Conservation (phyloP, 2,329 filamentous ascomycete species). For the Xylariaceae sp. region DNA sequence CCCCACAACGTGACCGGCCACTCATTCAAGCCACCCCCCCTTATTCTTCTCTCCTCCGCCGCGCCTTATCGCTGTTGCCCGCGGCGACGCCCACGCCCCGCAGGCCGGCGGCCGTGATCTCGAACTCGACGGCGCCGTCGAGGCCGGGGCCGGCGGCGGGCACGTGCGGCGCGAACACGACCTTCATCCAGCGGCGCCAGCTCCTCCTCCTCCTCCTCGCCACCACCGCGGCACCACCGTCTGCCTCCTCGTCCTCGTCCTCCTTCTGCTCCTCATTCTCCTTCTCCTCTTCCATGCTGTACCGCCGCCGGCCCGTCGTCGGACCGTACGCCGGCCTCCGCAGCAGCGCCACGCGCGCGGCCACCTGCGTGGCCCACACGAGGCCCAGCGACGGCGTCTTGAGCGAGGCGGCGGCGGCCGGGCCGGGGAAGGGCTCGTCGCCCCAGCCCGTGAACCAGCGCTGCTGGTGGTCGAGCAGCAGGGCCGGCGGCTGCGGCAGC, state of each 20-base stretch:
- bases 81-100: conserved; percentile 26
- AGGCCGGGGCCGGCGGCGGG: conserved; percentile 41
- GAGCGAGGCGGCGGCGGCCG: too few species aligned
- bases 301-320: conserved; percentile 22
- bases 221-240: conserved; percentile 34
- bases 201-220: conserved; percentile 38
- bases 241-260: conserved; percentile 21
- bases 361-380: conserved; percentile 86
- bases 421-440: conserved; percentile 44
- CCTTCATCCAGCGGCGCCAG: conserved; percentile 74
- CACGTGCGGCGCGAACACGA: conserved; percentile 82
- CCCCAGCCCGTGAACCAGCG: conserved; percentile 96
- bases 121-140: conserved; percentile 58
- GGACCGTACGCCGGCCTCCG: conserved; percentile 47
- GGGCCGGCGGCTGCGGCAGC: conserved; percentile 37
- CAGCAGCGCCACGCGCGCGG: conserved; percentile 72
- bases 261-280: conserved; percentile 17
- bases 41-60: conserved; percentile 15
- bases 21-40: too few species aligned
- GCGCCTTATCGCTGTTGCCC: too few species aligned
- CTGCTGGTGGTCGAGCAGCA: conserved; percentile 82
- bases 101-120: conserved; percentile 63
- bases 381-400: conserved; percentile 86
- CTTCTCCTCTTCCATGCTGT: too few species aligned
- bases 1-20: too few species aligned